A percentile compares a stretch with the other conserved stretches of the same genome.
These are phyloP conservation scores for Bipolaris oryzae DNA, from an alignment of 2,329 filamentous ascomycete species.

Conservation along the genomic window DNA sequence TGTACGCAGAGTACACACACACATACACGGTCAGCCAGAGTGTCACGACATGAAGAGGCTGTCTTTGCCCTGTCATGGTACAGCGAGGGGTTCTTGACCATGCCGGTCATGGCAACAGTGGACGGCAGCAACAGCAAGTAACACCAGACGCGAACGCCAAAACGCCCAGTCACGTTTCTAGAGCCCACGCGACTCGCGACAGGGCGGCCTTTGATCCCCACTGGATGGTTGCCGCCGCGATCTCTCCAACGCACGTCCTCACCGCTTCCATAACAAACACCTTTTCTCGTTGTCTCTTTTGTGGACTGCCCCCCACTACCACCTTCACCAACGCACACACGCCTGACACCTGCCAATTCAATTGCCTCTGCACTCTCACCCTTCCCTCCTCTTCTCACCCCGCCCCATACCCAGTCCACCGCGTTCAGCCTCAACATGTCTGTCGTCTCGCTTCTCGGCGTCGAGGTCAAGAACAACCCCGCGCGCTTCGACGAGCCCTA, in stretches of 20 bases:
- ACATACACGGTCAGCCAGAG: neutral
- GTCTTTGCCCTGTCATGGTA: neutral
- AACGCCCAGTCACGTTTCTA: slow-evolving; percentile 26
- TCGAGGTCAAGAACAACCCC: slow-evolving; percentile 96
- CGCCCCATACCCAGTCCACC: neutral
- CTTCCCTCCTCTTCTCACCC: neutral
- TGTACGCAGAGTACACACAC: neutral
- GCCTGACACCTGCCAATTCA: slow-evolving; percentile 3
- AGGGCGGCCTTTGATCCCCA: slow-evolving; percentile 8
- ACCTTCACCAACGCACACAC: neutral
- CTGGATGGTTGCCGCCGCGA: slow-evolving; percentile 27
- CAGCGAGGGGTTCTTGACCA: neutral
- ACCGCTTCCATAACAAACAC: slow-evolving; percentile 30
- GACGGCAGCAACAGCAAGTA: neutral
- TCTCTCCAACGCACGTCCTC: slow-evolving; percentile 31
- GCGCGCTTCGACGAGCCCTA: slow-evolving; percentile 92
- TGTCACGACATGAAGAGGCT: neutral
- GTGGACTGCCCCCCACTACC: slow-evolving; percentile 7
- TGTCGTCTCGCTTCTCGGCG: slow-evolving; percentile 92
- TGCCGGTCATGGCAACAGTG: neutral
- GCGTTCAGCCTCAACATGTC: slow-evolving; percentile 69
- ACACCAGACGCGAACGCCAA: slow-evolving; percentile 21
- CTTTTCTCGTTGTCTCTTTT: slow-evolving; percentile 16
- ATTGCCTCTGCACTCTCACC: neutral
- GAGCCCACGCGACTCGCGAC: slow-evolving; percentile 15